Conservation (phyloP, 2,329 filamentous ascomycete genomes). For the Pestalotiopsis sp. region DNA sequence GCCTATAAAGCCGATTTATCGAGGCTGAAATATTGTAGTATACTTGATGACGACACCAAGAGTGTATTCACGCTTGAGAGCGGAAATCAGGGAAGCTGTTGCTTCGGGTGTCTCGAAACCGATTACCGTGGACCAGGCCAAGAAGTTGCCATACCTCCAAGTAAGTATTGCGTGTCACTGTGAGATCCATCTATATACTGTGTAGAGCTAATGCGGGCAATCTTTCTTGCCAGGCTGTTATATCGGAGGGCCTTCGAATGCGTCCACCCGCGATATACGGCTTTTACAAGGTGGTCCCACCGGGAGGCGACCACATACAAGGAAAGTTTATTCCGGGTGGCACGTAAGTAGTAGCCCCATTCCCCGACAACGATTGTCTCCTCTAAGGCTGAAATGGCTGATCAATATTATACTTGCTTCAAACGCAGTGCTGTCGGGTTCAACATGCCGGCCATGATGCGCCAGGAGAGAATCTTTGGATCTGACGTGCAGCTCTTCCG, state of each 20-base stretch:
- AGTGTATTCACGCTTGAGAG: conserved; percentile 12
- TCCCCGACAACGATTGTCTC: not conserved
- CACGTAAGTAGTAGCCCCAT: conserved; percentile 18
- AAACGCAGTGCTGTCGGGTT: conserved; percentile 25
- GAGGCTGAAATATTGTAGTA: not conserved
- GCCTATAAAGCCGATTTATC: not conserved
- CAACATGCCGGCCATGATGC: conserved; percentile 31
- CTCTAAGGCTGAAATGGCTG: not conserved
- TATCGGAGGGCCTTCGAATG: conserved; percentile 14
- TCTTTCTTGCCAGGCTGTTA: not conserved
- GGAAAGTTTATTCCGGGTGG: conserved; percentile 33
- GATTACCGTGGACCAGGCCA: conserved; percentile 13
- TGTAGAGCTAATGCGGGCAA: not conserved
- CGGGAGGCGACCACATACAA: conserved; percentile 11
- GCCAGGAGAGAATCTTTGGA: conserved; percentile 30
- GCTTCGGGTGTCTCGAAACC: conserved; percentile 8
- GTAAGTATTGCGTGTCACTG: not conserved
- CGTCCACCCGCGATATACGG: not conserved
- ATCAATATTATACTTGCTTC: not conserved
- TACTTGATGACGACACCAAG: conserved; percentile 6
- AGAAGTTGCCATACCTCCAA: conserved; percentile 14
- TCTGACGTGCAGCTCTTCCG: conserved; percentile 32
- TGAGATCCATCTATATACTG: not conserved
- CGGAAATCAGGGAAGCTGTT: conserved; percentile 8
- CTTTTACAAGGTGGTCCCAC: conserved; percentile 13